Evolutionary conservation across 331 rosid genomes (phyloP), one percentile per base, ranked within the genome.

Genomic region (Quercus lobata): DNA sequence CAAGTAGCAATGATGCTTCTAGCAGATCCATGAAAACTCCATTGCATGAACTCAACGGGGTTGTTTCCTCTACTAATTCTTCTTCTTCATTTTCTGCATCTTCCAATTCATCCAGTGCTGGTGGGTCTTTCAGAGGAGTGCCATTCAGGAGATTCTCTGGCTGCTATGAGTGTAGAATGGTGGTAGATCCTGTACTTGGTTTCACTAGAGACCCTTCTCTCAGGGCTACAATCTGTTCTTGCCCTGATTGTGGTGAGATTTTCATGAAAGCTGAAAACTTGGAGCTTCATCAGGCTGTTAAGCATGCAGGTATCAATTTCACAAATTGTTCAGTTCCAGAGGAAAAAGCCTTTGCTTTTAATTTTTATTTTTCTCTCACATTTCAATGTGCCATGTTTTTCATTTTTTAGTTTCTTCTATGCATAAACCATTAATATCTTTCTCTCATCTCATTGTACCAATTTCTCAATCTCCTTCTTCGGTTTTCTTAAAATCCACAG

Each of bases 151-250:
- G 93, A 78, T 86, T 93, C 82, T 91, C 97, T 5, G 97, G 94
- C 24, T 93, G 97, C 77, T 93, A 91, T 32, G 97, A 93, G 79
- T 93, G 97, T 61, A 72, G 94, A 73, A 93, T 93, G 97, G 97
- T 93, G 75, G 94, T 93, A 14, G 97, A 93, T 60, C 97, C 97
- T 1, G 89, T 93, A 63, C 88, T 91, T n/a, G 97, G 94, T 54
- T 78, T 93, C 82, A 85, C 93, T 1, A 91, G 91, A 87, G 93
- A 90, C 75, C 90, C 94, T 83, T 89, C 97, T 87, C 82, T 89
- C 1, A 88, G 97, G 58, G 81, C 85, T 4, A 86, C 81, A 86
- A 87, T 93, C 74, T 91, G 91, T 84, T 68, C 97, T 49, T 93
- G 94, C 73, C 97, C 97, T 44, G 91, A 87, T 7, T 93, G 97